Base-by-base conservation (phyloP, 805 yeast genomes). In the Teunomyces barrocoloradensis region DNA sequence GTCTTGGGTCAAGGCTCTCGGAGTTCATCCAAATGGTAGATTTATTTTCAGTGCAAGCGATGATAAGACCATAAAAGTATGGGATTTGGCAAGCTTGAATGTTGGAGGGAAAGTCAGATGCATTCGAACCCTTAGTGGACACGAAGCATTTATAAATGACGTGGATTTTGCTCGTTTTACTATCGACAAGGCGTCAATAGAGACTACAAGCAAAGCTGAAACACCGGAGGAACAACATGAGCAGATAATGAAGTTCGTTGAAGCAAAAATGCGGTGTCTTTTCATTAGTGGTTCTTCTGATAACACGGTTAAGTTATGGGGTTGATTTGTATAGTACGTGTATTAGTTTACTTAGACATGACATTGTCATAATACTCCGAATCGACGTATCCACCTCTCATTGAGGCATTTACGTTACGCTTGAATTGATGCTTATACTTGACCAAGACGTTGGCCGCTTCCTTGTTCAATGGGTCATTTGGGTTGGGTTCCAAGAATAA, bases 401-500 rank as follows among this genome's bases (percentile, higher is more conserved):
- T 87, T 3, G 92, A 66, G 13, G 64, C 59, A 32, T 58, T 61
- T 2, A 88, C 97, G 49, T 80, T 76, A 18, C 72, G 61, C 17
- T 73, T 73, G 65, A 90, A 92, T 33, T 60, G 52, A 25, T 42
- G 44, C 35, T 60, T 65, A 46, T 66, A 65, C 50, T 71, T 69
- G 25, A 61, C 74, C 57, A 73, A 63, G 28, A 62, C 65, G 50
- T 79, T 78, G 3, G 96, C 96, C 2, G 96, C 96, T n/a, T 79
- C 87, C 60, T 90, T 89, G 64, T 94, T 94, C 56, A 92, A 76
- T 3, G 98, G 98, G 63, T 92, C 98, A 51, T 82, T 84, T 1
- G 96, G 85, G 62, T 89, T 92, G 6, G 97, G 96, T 55, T 92
- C 97, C 45, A 89, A 69, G 56, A 92, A 90, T 51, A 92, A 74